A percentile compares a stretch with the other conserved stretches of the same genome.
phyloP scores from a whole-genome alignment of 108 stramenopile species.

The Poteriospumella lacustris region DNA sequence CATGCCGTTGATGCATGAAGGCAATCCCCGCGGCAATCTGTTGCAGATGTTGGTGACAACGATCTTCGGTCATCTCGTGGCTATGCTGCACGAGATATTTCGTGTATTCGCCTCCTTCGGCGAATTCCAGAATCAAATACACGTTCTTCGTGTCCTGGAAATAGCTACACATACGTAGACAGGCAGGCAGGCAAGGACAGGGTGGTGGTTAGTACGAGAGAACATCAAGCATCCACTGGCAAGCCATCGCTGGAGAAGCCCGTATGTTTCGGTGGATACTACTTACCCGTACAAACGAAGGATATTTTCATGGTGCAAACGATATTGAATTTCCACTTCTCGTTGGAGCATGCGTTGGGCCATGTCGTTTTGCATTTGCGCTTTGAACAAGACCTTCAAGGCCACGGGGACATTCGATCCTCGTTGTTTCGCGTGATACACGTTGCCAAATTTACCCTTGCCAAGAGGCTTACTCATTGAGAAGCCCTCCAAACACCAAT shows the following conservation, averaged over 20 bases:
- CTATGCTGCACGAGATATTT: constrained; percentile 27
- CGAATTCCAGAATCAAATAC: constrained; percentile 55
- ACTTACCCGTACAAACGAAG: constrained; percentile 42
- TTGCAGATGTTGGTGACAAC: neutral
- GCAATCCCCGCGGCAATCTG: constrained; percentile 41
- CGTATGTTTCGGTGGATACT: too few species aligned
- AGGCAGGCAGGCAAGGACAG: too few species aligned
- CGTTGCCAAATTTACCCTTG: constrained; percentile 54
- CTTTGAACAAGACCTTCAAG: constrained; percentile 55
- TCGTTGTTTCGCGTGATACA: constrained; percentile 47
- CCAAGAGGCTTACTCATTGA: constrained; percentile 37
- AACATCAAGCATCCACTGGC: too few species aligned
- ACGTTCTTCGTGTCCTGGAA: constrained; percentile 45
- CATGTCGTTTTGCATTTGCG: neutral
- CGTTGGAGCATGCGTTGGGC: constrained; percentile 33
- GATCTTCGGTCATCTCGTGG: neutral
- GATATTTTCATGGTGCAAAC: constrained; percentile 47
- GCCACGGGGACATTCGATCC: constrained; percentile 39
- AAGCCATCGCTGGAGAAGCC: too few species aligned
- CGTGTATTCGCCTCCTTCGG: constrained; percentile 50
- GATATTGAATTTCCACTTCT: constrained; percentile 50
- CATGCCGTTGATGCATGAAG: constrained; percentile 36
- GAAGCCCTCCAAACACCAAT: constrained; percentile 43
- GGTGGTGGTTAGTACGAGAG: too few species aligned
- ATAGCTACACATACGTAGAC: too few species aligned